phyloP scores from a whole-genome alignment of 2,329 filamentous ascomycete genomes.

The Gaeumannomyces sp. region DNA sequence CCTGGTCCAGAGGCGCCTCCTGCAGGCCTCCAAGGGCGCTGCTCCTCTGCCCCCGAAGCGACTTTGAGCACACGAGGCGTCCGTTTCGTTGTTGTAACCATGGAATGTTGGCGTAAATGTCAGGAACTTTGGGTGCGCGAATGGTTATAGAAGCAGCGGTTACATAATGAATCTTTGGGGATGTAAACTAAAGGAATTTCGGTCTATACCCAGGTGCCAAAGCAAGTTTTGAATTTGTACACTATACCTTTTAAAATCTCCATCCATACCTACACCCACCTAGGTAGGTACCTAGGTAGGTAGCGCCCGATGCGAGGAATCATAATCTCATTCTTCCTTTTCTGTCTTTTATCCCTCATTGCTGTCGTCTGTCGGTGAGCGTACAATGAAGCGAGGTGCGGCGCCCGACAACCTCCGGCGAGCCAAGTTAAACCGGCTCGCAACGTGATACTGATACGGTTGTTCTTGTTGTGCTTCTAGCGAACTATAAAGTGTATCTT shows the following conservation, averaged over 20 bases:
- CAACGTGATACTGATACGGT: not conserved
- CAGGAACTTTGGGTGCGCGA: no score
- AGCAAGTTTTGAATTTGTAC: not conserved
- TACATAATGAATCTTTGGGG: not conserved
- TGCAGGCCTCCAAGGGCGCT: conserved; percentile 12
- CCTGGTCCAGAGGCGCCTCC: conserved; percentile 48
- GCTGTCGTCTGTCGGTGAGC: not conserved
- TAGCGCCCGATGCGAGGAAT: not conserved
- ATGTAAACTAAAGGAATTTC: not conserved
- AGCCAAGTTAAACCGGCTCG: not conserved
- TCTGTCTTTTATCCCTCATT: no score
- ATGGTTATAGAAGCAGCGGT: no score
- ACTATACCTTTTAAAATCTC: not conserved
- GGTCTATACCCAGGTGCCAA: not conserved
- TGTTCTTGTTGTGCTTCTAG: not conserved
- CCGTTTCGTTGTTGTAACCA: no score
- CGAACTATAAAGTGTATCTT: not conserved
- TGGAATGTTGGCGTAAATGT: no score
- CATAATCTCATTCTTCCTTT: not conserved
- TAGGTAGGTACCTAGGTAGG: no score
- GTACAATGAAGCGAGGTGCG: not conserved
- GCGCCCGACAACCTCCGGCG: not conserved
- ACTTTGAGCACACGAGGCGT: not conserved
- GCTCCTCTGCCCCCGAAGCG: conserved; percentile 2
- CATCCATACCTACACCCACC: not conserved